phyloP scores from a whole-genome alignment of 192 early-diverging fungal species.

The Coemansia interrupta region DNA sequence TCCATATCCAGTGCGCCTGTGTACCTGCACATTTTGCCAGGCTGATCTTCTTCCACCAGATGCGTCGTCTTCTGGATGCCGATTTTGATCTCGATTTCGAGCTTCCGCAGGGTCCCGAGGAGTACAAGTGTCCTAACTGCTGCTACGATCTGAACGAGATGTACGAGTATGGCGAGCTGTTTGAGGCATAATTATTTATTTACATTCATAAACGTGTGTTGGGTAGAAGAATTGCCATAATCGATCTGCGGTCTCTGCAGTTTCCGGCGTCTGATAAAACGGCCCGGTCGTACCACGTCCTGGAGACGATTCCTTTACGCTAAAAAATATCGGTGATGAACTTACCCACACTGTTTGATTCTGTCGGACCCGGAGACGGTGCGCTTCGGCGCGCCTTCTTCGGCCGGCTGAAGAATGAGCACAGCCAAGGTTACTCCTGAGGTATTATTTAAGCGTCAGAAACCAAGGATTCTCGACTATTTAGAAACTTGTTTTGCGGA shows the following conservation, averaged over 20 bases:
- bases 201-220: not conserved
- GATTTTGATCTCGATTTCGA: conserved; percentile 22
- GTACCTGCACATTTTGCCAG: conserved; percentile 35
- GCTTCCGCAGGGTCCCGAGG: conserved; percentile 12
- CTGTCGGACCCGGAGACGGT: conserved; percentile 3
- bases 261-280: too few relatives aligned
- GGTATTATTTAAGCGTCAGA: not conserved
- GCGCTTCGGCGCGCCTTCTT: not conserved
- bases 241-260: not conserved
- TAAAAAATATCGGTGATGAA: conserved; percentile 16
- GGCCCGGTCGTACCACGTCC: not conserved
- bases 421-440: conserved; percentile 1
- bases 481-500: too few relatives aligned
- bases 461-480: too few relatives aligned
- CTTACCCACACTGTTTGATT: conserved; percentile 28
- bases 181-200: conserved; percentile 10
- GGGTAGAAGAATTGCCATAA: not conserved
- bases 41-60: conserved; percentile 29
- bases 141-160: conserved; percentile 16
- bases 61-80: conserved; percentile 24
- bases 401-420: conserved; percentile 5
- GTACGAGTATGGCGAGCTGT: conserved; percentile 43
- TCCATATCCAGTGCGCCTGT: conserved; percentile 59
- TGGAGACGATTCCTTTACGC: not conserved
- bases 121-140: conserved; percentile 41